phyloP scores from a whole-genome alignment of 768 basidiomycete species.

The Mycena capillaripes region DNA sequence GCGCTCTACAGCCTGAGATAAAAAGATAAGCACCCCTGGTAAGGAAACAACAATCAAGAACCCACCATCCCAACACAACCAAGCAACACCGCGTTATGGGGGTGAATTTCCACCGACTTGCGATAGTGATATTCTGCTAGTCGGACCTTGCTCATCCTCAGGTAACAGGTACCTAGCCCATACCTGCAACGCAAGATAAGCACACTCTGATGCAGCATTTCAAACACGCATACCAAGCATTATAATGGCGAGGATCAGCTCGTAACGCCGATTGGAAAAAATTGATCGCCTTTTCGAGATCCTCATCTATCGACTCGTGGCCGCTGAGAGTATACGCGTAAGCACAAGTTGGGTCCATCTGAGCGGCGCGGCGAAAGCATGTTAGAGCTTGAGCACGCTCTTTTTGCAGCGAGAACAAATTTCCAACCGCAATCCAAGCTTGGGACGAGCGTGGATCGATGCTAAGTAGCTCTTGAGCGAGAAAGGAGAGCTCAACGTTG shows the following conservation, averaged over 20 bases:
- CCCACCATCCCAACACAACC: conserved; percentile 97
- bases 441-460: conserved; percentile 87
- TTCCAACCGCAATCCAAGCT: conserved; percentile 97
- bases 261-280: conserved; percentile 95
- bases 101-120: conserved; percentile 92
- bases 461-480: conserved; percentile 92
- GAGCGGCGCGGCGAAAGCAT: conserved; percentile 93
- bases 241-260: conserved; percentile 94
- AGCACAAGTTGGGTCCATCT: conserved; percentile 91
- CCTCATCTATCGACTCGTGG: conserved; percentile 97
- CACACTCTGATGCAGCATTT: conserved; percentile 34
- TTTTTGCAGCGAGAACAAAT: conserved; percentile 95
- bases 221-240: conserved; percentile 86
- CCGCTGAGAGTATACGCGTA: conserved; percentile 98
- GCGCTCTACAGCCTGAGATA: conserved; percentile 86
- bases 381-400: conserved; percentile 94
- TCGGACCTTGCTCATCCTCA: conserved; percentile 92
- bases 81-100: conserved; percentile 93
- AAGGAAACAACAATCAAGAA: conserved; percentile 43
- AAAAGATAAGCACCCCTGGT: conserved; percentile 35
- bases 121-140: conserved; percentile 98
- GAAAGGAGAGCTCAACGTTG: conserved; percentile 87
- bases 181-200: conserved; percentile 78
- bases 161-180: conserved; percentile 97
- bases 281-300: conserved; percentile 90